These are phyloP conservation scores for Bipolaris sorokiniana DNA, from an alignment of 2,329 filamentous ascomycete genomes.

Conservation along the genomic window DNA sequence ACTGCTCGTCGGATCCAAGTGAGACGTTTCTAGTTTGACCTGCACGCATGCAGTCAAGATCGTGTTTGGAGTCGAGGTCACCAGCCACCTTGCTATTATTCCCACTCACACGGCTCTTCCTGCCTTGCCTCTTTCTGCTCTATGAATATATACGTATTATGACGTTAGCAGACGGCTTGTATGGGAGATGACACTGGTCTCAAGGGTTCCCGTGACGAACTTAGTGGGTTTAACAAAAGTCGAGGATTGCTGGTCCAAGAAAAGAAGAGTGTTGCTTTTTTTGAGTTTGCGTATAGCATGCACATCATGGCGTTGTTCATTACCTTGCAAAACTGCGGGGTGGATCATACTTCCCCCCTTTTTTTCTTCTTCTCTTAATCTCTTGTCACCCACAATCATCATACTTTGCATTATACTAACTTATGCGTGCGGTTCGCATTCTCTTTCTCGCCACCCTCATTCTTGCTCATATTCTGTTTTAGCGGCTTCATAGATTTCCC, in stretches of 20 bases:
- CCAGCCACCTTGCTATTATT: neutral
- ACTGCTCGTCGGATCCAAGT: slow-evolving; percentile 46
- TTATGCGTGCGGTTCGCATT: neutral
- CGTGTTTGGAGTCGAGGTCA: slow-evolving; percentile 2
- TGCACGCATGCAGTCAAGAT: neutral
- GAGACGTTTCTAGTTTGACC: neutral
- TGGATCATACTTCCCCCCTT: neutral
- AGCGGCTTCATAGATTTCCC: neutral
- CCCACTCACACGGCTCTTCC: slow-evolving; percentile 1
- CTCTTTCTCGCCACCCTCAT: neutral
- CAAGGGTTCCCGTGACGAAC: neutral
- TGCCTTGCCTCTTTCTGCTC: neutral
- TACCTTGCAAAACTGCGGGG: neutral
- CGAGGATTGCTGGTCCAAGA: neutral
- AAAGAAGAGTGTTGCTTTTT: neutral
- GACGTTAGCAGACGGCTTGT: neutral
- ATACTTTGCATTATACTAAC: neutral
- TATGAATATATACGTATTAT: neutral
- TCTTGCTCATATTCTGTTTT: neutral
- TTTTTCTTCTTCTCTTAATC: neutral
- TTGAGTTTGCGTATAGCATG: slow-evolving; percentile 14
- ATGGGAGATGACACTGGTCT: neutral
- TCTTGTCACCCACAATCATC: neutral
- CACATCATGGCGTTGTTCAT: slow-evolving; percentile 4
- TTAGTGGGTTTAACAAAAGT: neutral